Evolutionary conservation across 2,329 filamentous ascomycete genomes (phyloP).

Genomic region (Penicillium sp.): DNA sequence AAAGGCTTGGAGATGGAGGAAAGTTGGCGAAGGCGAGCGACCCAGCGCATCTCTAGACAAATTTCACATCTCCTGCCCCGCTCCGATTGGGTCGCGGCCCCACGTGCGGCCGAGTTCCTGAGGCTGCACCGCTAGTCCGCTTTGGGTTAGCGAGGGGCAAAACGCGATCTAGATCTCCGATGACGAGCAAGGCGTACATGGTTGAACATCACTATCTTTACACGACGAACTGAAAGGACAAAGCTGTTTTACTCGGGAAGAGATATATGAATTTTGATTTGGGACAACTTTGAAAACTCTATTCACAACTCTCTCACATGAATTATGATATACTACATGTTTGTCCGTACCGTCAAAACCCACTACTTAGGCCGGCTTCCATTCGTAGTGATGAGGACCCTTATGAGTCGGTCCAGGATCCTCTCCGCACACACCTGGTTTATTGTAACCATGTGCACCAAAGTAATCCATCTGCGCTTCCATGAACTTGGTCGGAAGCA

Average conservation of each 20-base stretch:
- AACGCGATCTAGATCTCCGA: conserved; percentile 6
- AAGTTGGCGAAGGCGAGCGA: conserved; percentile 21
- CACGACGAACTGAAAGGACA: not conserved
- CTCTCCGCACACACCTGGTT: conserved; percentile 52
- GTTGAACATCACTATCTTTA: not conserved
- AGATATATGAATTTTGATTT: not conserved
- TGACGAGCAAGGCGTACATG: not conserved
- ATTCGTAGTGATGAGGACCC: conserved; percentile 66
- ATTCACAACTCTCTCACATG: not conserved
- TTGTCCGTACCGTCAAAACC: not conserved
- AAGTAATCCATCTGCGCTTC: conserved; percentile 73
- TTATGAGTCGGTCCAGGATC: conserved; percentile 54
- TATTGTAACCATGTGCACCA: conserved; percentile 66
- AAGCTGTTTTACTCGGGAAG: too few species aligned
- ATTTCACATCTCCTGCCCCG: conserved; percentile 17
- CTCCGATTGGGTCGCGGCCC: conserved; percentile 29
- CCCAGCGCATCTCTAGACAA: conserved; percentile 23
- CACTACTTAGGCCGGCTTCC: conserved; percentile 47
- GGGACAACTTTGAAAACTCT: not conserved
- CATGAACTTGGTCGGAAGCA: conserved; percentile 68
- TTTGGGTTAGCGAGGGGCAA: not conserved
- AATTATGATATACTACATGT: not conserved
- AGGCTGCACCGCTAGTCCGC: not conserved
- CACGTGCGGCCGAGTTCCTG: conserved; percentile 21
- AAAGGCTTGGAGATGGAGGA: conserved; percentile 30